Conservation (phyloP, 2,329 filamentous ascomycete genomes). For the Venturia oleaginea region DNA sequence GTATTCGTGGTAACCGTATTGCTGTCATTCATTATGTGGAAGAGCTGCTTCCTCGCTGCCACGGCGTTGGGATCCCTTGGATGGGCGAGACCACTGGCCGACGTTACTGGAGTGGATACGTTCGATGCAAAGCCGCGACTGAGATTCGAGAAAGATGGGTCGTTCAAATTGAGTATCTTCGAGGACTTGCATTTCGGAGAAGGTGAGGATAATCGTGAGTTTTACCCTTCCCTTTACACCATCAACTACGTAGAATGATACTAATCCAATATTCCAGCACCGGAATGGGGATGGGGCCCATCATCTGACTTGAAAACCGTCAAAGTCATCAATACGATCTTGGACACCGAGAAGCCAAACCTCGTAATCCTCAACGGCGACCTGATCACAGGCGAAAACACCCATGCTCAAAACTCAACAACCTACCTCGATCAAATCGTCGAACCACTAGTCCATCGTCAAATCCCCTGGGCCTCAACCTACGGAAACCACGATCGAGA, state of each 20-base stretch:
- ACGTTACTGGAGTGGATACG: neutral
- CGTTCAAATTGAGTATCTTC: conserved; percentile 50
- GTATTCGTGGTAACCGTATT: neutral
- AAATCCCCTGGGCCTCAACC: conserved; percentile 54
- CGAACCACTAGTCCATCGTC: conserved; percentile 45
- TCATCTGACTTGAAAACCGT: conserved; percentile 49
- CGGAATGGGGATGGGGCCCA: conserved; percentile 36
- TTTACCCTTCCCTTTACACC: neutral
- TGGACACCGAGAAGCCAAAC: conserved; percentile 47
- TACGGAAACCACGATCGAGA: conserved; percentile 64
- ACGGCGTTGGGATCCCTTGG: neutral
- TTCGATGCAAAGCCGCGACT: conserved; percentile 13
- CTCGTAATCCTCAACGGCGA: conserved; percentile 65
- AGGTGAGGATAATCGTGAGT: conserved; percentile 32
- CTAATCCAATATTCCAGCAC: conserved; percentile 21
- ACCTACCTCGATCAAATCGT: conserved; percentile 52
- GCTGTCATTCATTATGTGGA: neutral
- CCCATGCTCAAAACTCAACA: conserved; percentile 46
- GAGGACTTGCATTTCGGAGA: conserved; percentile 66
- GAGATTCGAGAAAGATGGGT: conserved; percentile 25
- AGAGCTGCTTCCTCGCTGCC: neutral
- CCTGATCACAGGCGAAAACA: conserved; percentile 60
- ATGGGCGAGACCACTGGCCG: neutral
- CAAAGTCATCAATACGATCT: conserved; percentile 47
- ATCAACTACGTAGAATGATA: neutral